Evolutionary conservation across 1,139 yeast species (phyloP).

Genomic region (Yamadazyma membranifaciens): DNA sequence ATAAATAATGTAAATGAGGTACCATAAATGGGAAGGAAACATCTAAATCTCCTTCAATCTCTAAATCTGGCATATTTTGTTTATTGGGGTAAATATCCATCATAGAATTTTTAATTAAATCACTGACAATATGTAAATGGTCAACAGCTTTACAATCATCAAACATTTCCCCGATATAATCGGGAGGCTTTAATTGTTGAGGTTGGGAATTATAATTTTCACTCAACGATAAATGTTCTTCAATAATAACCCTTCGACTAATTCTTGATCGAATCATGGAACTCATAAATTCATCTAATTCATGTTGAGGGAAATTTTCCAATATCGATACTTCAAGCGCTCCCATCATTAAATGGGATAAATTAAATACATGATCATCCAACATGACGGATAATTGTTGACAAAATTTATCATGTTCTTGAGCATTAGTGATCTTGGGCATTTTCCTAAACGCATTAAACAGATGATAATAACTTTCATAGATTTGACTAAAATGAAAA

Average conservation of each 20-base stretch:
- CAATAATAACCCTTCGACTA: slow-evolving; percentile 84
- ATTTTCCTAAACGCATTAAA: slow-evolving; percentile 81
- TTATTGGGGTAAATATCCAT: slow-evolving; percentile 52
- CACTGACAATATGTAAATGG: slow-evolving; percentile 54
- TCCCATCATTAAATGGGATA: slow-evolving; percentile 92
- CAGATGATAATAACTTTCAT: slow-evolving; percentile 84
- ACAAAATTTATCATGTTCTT: slow-evolving; percentile 76
- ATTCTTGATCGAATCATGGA: slow-evolving; percentile 80
- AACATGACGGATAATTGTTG: slow-evolving; percentile 58
- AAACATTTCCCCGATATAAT: slow-evolving; percentile 84
- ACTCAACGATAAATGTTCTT: slow-evolving; percentile 81
- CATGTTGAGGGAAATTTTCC: slow-evolving; percentile 56
- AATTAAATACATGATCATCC: slow-evolving; percentile 74
- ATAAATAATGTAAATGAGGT: slow-evolving; percentile 79
- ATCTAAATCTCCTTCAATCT: slow-evolving; percentile 64
- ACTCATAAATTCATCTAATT: slow-evolving; percentile 72
- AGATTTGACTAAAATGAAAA: slow-evolving; percentile 80
- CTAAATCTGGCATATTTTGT: slow-evolving; percentile 68
- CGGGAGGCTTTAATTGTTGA: slow-evolving; percentile 52
- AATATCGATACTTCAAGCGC: slow-evolving; percentile 77
- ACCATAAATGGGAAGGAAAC: slow-evolving; percentile 78
- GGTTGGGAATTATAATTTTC: slow-evolving; percentile 52
- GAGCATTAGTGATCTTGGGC: slow-evolving; percentile 61
- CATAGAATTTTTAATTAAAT: slow-evolving; percentile 43
- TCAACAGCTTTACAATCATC: slow-evolving; percentile 75